A percentile compares a stretch with the other conserved stretches of the same genome.
These are phyloP conservation scores for Boletus subparvulus DNA, from an alignment of 768 basidiomycete species.

Conservation along the genomic window DNA sequence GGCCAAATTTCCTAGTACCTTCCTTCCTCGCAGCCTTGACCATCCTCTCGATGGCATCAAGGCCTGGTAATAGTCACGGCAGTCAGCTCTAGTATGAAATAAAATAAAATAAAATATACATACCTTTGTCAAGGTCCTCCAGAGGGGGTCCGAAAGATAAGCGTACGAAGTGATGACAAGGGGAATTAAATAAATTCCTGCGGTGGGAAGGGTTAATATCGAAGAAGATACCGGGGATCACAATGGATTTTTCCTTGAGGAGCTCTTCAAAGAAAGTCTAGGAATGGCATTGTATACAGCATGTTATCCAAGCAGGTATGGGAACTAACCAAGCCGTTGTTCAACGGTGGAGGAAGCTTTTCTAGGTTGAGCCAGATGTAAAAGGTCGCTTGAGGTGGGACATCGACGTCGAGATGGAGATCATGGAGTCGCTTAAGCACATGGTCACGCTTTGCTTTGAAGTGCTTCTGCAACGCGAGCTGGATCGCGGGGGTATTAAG, in stretches of 20 bases:
- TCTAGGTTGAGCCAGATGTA: constrained; percentile 93
- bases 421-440: constrained; percentile 78
- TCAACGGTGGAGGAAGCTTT: constrained; percentile 74
- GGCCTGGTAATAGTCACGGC: constrained; percentile 40
- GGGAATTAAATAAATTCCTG: constrained; percentile 85
- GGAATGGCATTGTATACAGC: constrained; percentile 1
- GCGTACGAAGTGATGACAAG: constrained; percentile 88
- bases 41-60: constrained; percentile 85
- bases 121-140: constrained; percentile 75
- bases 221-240: constrained; percentile 90
- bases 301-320: background rate
- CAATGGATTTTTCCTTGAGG: constrained; percentile 86
- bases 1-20: constrained; percentile 63
- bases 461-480: constrained; percentile 85
- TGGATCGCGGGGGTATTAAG: constrained; percentile 25
- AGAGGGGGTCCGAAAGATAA: constrained; percentile 84
- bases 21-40: constrained; percentile 65
- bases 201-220: constrained; percentile 78
- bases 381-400: constrained; percentile 82
- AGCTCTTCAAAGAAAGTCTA: constrained; percentile 94
- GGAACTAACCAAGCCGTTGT: constrained; percentile 74
- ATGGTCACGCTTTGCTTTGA: constrained; percentile 89
- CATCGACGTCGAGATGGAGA: constrained; percentile 72
- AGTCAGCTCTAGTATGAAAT: background rate
- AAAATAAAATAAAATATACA: constrained; percentile 10